phyloP scores from a whole-genome alignment of 495 filamentous ascomycete species.

The Immersiella caudata region DNA sequence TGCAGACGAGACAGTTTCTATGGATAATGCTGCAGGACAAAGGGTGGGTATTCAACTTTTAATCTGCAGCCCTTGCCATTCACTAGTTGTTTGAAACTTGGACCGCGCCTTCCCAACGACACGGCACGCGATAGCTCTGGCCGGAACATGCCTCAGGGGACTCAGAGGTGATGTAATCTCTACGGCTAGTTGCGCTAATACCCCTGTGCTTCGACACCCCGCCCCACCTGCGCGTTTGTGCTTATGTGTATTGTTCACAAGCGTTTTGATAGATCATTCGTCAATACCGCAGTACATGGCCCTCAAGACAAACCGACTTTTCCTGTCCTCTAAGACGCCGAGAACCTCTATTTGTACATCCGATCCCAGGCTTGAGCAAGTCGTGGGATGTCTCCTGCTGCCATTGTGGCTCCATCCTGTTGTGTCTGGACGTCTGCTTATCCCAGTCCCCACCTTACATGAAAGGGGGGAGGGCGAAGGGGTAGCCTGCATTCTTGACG shows the following conservation, averaged over 20 bases:
- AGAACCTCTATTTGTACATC: slow-evolving; percentile 11
- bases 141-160: too few relatives aligned
- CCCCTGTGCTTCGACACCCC: too few relatives aligned
- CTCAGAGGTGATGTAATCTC: too few relatives aligned
- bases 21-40: too few relatives aligned
- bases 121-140: too few relatives aligned
- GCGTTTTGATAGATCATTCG: not conserved
- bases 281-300: not conserved
- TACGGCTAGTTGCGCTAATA: too few relatives aligned
- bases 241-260: not conserved
- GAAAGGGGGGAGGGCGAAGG: slow-evolving; percentile 92
- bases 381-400: not conserved
- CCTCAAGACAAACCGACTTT: not conserved
- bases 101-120: too few relatives aligned
- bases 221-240: not conserved
- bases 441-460: slow-evolving; percentile 39
- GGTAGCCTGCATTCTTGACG: slow-evolving; percentile 92
- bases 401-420: not conserved
- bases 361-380: not conserved
- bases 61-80: too few relatives aligned
- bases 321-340: slow-evolving; percentile 15
- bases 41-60: too few relatives aligned
- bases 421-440: not conserved
- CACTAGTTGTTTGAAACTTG: too few relatives aligned
- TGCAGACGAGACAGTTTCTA: too few relatives aligned